Evolutionary conservation across 257 asterid species (phyloP), one percentile per base, ranked within the genome.

Genomic region (Gentiana macrophylla): DNA sequence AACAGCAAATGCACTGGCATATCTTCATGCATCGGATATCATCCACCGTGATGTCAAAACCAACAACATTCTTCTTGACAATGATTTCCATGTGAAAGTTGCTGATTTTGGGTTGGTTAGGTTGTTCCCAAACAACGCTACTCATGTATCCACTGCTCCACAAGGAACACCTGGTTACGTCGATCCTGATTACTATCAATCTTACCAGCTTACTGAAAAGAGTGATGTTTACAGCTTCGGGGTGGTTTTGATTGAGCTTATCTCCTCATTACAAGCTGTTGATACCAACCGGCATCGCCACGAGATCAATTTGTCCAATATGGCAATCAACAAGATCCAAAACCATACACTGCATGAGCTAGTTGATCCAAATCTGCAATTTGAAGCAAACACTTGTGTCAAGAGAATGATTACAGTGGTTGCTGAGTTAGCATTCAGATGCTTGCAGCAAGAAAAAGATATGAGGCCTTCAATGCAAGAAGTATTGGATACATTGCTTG

Each of bases 151-250:
- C 4, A 89, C 95, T 1, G 97, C 97, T 24, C 97, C 97, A 9
- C 97, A 89, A 52, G 97, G 97, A 36, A 89, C 97, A 3, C 97
- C 95, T 0, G 97, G 96, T 8, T 89, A 89, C 7, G 97, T 89
- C 4, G 97, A 89, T 59, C 97, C 97, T 1, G 97, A 86, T 75
- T 89, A 89, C 67, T 84, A 81, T 70, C 95, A 77, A 53, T 80
- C 86, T 72, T 89, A 89, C 80, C 95, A 80, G 38, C 86, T 89
- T 32, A 89, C 97, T 1, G 97, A 86, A 52, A 89, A 84, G 70
- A 89, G 97, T 53, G 95, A 89, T 8, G 94, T 89, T 0, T 89
- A 81, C 37, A 89, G 96, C 69, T 84, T 84, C 3, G 97, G 97
- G 6, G 97, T 89, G 7, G 92, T 89, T 35, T 54, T 89, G 74